Base-by-base conservation (phyloP, 1,139 yeast species). In the Wickerhamomyces sp. region DNA sequence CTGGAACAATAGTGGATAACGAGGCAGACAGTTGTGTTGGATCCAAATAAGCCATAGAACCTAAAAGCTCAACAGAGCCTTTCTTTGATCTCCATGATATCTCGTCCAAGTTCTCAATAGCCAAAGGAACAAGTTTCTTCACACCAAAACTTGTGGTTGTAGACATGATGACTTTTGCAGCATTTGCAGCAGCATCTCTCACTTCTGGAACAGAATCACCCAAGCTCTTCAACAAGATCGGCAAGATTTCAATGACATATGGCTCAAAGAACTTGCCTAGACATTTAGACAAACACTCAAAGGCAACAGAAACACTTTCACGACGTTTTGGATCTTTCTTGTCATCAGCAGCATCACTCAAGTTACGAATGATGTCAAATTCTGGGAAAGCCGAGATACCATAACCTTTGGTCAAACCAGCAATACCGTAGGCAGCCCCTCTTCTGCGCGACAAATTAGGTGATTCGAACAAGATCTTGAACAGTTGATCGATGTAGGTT, bases 11-110 rank as follows among this genome's bases (percentile, higher is more conserved):
- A 0, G 79, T 76, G 0, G 96, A 85, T 49, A 91, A 68, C 1
- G 96, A 87, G 1, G 89, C 75, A 5, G 97, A 87, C 49, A 93
- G 70, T 57, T 91, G 98, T 3, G 93, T 73, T 6, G 98, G 98
- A 53, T 91, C 96, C 46, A 93, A 70, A 57, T 89, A 91, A 1
- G 98, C 98, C 98, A 91, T 93, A 19, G 96, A 80, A 60, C 99
- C 98, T 33, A 91, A 70, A 41, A 91, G 66, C 55, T 93, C 98
- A 21, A 91, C 98, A 6, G 97, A 87, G 11, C 97, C 98, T 61
- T 89, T 87, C 62, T 91, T 91, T 2, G 95, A 79, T 64, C 99
- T 76, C 99, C 99, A 91, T 1, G 94, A 84, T 39, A 82, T 79
- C 45, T 87, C 95, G 51, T 88, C 94, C 50, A 91, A 69, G 47